Percentiles rank a stretch among this genome's conserved stretches.
phyloP scores from a whole-genome alignment of 2,329 filamentous ascomycete species.

The Pseudofabraea citricarpa region DNA sequence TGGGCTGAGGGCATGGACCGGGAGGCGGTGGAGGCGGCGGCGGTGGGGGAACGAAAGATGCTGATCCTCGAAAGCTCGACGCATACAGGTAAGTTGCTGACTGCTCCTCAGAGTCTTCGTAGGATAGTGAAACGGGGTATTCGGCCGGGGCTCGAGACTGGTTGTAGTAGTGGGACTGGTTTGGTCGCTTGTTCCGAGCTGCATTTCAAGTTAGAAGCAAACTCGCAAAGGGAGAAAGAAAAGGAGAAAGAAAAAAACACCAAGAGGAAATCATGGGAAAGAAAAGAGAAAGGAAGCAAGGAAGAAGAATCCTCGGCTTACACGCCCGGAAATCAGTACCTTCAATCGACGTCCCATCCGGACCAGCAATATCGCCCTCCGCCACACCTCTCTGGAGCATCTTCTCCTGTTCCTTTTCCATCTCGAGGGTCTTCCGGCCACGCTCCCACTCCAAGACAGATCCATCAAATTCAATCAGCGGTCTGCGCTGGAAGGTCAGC shows the following conservation, averaged over 20 bases:
- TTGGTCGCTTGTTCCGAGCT: neutral
- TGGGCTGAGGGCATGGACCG: too few relatives aligned
- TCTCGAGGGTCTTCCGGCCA: slow-evolving; percentile 10
- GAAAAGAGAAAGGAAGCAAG: neutral
- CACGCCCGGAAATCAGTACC: neutral
- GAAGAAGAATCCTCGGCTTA: neutral
- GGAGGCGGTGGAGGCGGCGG: too few relatives aligned
- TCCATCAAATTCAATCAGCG: slow-evolving; percentile 17
- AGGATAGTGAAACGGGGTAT: neutral
- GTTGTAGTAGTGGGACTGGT: neutral
- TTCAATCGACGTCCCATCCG: neutral
- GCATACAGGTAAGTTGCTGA: too few relatives aligned
- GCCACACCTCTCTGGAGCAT: neutral
- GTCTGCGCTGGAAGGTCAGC: slow-evolving; percentile 19
- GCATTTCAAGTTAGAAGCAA: neutral
- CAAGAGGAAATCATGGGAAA: neutral
- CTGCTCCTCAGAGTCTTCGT: neutral
- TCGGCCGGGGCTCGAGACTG: too few relatives aligned
- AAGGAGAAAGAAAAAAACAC: neutral
- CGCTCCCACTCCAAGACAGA: slow-evolving; percentile 18
- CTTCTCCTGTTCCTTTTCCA: neutral
- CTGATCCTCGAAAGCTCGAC: too few relatives aligned
- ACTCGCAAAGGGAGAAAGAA: neutral
- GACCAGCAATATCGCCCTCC: neutral
- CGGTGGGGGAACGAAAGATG: too few relatives aligned